Conservation (phyloP, 768 basidiomycete species). For the Cyathus striatus region DNA sequence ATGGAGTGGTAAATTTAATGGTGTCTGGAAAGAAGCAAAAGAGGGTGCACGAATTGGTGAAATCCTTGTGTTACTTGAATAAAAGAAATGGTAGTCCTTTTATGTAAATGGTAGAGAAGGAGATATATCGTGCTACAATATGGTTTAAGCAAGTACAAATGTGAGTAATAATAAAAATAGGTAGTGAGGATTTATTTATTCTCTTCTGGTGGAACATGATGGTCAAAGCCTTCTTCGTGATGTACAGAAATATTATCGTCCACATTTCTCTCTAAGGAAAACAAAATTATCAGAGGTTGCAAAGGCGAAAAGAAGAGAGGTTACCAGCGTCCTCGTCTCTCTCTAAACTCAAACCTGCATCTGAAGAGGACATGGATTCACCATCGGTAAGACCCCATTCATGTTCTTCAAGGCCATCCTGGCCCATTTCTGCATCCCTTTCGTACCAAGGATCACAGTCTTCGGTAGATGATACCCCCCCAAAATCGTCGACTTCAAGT, state of each 20-base stretch:
- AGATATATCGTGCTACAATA: neutral
- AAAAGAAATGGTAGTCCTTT: neutral
- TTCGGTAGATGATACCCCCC: conserved; percentile 18
- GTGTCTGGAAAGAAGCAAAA: conserved; percentile 52
- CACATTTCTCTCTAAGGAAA: conserved; percentile 14
- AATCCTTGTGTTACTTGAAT: conserved; percentile 10
- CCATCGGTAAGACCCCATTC: conserved; percentile 41
- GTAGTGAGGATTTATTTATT: conserved; percentile 10
- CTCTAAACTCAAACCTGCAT: conserved; percentile 12
- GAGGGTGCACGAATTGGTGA: conserved; percentile 41
- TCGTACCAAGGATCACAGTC: conserved; percentile 14
- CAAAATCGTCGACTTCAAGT: conserved; percentile 15
- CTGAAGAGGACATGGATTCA: conserved; percentile 25
- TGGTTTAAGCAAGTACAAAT: neutral
- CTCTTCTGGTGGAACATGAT: no score
- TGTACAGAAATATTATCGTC: conserved; percentile 16
- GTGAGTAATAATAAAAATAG: neutral
- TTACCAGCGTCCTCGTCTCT: conserved; percentile 10
- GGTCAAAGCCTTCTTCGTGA: conserved; percentile 13
- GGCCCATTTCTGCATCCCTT: conserved; percentile 12
- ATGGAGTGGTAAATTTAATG: conserved; percentile 74
- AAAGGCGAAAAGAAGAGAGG: conserved; percentile 7
- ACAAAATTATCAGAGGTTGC: conserved; percentile 6
- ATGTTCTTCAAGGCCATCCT: conserved; percentile 14
- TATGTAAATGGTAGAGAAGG: neutral